Base-by-base conservation (phyloP, 106 monocot genomes). In the Apostasia shenzhenica region DNA sequence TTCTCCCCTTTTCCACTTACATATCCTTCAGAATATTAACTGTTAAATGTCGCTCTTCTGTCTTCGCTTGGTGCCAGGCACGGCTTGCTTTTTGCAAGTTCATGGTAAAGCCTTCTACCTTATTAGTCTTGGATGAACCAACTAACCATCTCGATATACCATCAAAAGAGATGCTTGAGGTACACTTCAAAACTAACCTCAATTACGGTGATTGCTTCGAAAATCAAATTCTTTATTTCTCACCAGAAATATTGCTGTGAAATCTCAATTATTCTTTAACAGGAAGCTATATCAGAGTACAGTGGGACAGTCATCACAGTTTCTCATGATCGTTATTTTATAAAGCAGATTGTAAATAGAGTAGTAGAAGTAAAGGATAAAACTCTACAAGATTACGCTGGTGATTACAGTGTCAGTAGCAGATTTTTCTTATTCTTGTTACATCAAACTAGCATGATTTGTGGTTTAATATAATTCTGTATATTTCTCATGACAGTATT, bases 111-210 rank as follows among this genome's bases (percentile, higher is more conserved):
- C 99, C 99, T 41, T 99, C 99, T 68, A 93, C 99, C 14, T 82
- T 99, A 63, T 78, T 99, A 75, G 80, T 99, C 66, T 78, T 99
- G 62, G 99, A 99, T 82, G 99, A 99, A 69, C 99, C 99, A 57
- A 99, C 99, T 43, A 99, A 99, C 83, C 99, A 99, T 70, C 84
- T 99, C 79, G 99, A 99, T 78, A 99, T 99, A 70, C 99, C 93
- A 68, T 87, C 99, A 49, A 99, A 99, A 83, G 99, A 99, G 75
- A 99, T 99, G 99, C 83, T 99, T 3, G 99, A 99, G 85, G 99
- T 99, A 81, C 48, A 57, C 53, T 49, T 54, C 6, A n/a, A 59
- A 41, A 66, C 45, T 71, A 75, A 13, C 41, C 57, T 54, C 41
- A 57, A 13, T 26, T 57, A 59, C 48, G 8, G 9, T 46, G 10